These are phyloP conservation scores for Thelephora aurantiotincta DNA, from an alignment of 768 basidiomycete genomes.

Conservation along the genomic window DNA sequence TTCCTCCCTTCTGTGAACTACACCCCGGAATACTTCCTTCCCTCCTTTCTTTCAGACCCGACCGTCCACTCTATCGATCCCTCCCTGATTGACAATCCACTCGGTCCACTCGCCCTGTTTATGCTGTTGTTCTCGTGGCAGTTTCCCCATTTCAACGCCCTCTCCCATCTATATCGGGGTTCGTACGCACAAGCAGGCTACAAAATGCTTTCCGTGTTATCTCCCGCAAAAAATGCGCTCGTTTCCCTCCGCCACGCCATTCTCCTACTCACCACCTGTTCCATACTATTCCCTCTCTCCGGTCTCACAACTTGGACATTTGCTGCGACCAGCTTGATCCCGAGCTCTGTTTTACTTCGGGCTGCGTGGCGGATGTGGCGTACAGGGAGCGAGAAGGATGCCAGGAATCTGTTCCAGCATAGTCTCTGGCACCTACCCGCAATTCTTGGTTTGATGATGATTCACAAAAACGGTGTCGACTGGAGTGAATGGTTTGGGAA, in stretches of 20 bases:
- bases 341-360: constrained; percentile 56
- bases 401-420: constrained; percentile 63
- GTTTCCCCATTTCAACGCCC: constrained; percentile 93
- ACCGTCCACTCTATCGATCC: constrained; percentile 20
- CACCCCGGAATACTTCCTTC: constrained; percentile 46
- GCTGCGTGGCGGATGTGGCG: constrained; percentile 70
- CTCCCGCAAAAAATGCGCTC: constrained; percentile 66
- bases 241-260: constrained; percentile 77
- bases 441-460: constrained; percentile 85
- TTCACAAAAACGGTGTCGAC: constrained; percentile 78
- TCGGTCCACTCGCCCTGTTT: constrained; percentile 70
- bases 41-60: constrained; percentile 32
- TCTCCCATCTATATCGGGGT: constrained; percentile 76
- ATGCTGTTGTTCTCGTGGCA: constrained; percentile 92
- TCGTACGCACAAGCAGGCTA: constrained; percentile 92
- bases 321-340: constrained; percentile 58
- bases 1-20: constrained; percentile 51
- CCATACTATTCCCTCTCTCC: constrained; percentile 69
- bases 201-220: constrained; percentile 76
- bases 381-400: constrained; percentile 58
- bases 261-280: constrained; percentile 65
- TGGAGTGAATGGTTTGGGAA: constrained; percentile 52
- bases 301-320: constrained; percentile 91
- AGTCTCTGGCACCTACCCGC: constrained; percentile 87
- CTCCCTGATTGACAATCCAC: constrained; percentile 60